phyloP scores from a whole-genome alignment of 129 eudicot genomes.

The Rutidosis leptorrhynchoides region DNA sequence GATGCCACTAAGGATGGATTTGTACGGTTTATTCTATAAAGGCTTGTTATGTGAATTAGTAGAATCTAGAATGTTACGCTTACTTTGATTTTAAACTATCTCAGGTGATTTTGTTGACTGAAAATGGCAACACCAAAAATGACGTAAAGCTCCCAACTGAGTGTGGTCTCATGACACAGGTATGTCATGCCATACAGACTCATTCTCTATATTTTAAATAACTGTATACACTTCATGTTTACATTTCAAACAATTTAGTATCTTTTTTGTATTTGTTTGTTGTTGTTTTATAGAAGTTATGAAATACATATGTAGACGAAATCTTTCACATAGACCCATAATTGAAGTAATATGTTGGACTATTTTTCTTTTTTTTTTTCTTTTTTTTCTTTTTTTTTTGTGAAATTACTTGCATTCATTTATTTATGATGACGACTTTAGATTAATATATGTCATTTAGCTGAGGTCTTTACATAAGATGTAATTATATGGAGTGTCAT shows the following conservation, averaged over 20 bases:
- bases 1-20: conserved; percentile 81
- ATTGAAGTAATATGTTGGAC: too few relatives aligned
- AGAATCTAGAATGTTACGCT: not conserved
- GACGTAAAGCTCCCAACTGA: conserved; percentile 80
- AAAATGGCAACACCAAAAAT: conserved; percentile 68
- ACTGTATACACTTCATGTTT: too few relatives aligned
- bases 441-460: too few relatives aligned
- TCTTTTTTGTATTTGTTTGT: not conserved
- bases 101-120: conserved; percentile 74
- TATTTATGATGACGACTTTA: too few relatives aligned
- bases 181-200: conserved; percentile 5
- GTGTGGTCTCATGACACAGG: conserved; percentile 57
- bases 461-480: too few relatives aligned
- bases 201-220: not conserved
- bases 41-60: not conserved
- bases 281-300: not conserved
- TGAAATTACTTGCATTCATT: too few relatives aligned
- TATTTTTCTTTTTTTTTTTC: too few relatives aligned
- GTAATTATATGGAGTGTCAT: too few relatives aligned
- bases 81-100: not conserved
- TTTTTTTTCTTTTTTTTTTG: too few relatives aligned
- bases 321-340: too few relatives aligned
- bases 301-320: not conserved
- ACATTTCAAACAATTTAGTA: not conserved
- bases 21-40: conserved; percentile 36